A percentile compares a stretch with the other conserved stretches of the same genome.
Conservation (phyloP, 176 grass and related monocot species). For the Rhipidocladum racemiflorum region DNA sequence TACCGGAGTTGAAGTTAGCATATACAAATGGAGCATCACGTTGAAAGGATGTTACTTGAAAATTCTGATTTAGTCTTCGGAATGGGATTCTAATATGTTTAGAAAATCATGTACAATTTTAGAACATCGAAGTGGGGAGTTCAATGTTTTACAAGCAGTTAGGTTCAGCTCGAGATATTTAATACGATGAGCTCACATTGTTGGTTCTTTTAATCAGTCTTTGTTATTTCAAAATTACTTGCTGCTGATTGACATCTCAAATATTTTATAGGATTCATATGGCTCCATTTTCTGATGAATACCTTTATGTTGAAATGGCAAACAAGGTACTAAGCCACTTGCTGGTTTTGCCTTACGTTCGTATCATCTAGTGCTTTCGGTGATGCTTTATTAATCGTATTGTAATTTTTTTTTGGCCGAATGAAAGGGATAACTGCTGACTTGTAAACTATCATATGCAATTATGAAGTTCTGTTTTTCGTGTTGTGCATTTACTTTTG, state of each 20-base stretch:
- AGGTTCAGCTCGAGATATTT: constrained; percentile 3
- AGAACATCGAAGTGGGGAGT: background rate
- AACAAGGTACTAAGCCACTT: constrained; percentile 67
- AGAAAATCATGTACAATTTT: background rate
- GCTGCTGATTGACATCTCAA: constrained; percentile 16
- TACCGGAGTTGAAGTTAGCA: background rate
- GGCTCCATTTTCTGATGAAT: constrained; percentile 99
- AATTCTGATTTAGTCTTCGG: constrained; percentile 11
- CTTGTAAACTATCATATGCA: constrained; percentile 6
- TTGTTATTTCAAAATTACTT: constrained; percentile 10
- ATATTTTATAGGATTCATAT: constrained; percentile 86
- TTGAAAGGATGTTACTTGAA: background rate
- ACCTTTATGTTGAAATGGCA: constrained; percentile 99
- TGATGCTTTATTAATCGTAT: constrained; percentile 15
- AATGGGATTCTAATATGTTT: background rate
- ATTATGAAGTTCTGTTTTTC: background rate
- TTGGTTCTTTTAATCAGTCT: background rate
- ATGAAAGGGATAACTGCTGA: background rate
- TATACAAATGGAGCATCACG: background rate
- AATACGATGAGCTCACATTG: background rate
- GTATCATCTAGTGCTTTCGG: background rate
- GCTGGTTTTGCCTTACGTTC: constrained; percentile 8
- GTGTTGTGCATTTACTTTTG: background rate
- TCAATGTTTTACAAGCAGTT: constrained; percentile 18
- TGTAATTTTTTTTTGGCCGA: background rate